Evolutionary conservation across 495 filamentous ascomycete species (phyloP).

Genomic region (Chaetomium tenue): DNA sequence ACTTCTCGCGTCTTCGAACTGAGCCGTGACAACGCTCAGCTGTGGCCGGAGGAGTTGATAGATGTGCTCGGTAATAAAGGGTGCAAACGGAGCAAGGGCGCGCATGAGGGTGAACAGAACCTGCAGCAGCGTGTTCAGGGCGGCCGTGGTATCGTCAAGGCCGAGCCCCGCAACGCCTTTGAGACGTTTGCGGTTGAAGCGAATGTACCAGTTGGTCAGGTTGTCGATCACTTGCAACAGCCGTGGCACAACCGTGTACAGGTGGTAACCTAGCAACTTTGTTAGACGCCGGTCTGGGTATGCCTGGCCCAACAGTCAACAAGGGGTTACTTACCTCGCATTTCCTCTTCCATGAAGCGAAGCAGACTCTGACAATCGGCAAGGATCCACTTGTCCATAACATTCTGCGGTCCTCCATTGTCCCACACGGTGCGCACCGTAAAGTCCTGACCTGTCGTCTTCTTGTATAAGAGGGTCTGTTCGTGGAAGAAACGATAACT

Average conservation of each 20-base stretch:
- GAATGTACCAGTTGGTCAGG: constrained; percentile 14
- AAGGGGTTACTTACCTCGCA: neutral
- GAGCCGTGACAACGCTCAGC: constrained; percentile 53
- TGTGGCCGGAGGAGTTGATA: constrained; percentile 76
- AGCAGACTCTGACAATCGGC: constrained; percentile 12
- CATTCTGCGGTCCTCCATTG: neutral
- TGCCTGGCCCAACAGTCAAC: too few relatives aligned
- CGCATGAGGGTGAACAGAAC: constrained; percentile 80
- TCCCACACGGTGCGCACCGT: neutral
- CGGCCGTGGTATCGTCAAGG: constrained; percentile 76
- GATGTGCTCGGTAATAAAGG: constrained; percentile 88
- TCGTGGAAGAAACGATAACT: constrained; percentile 10
- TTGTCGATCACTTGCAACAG: constrained; percentile 4
- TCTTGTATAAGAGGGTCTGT: constrained; percentile 5
- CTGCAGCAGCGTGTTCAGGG: constrained; percentile 86
- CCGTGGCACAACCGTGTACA: constrained; percentile 9
- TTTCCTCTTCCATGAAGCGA: constrained; percentile 10
- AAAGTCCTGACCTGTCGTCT: constrained; percentile 1
- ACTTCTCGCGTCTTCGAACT: constrained; percentile 65
- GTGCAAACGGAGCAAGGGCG: constrained; percentile 86
- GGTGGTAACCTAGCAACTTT: neutral
- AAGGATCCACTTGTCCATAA: constrained; percentile 10
- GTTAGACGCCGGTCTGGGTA: neutral
- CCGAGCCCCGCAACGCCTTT: neutral
- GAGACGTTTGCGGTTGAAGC: constrained; percentile 13